phyloP scores from a whole-genome alignment of 768 basidiomycete species.

The Daedalea quercina region DNA sequence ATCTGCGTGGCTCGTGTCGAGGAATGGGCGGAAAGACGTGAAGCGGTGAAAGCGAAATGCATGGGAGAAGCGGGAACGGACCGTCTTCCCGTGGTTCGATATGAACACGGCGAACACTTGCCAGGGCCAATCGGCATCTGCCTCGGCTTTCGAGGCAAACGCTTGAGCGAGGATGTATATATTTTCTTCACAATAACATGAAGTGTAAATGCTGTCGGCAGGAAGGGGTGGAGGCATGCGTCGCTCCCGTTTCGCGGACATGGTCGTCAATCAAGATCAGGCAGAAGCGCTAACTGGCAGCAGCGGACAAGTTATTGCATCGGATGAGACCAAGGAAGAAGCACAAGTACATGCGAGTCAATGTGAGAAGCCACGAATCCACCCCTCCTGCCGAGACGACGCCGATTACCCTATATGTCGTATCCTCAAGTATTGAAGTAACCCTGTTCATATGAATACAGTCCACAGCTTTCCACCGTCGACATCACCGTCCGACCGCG shows the following conservation, averaged over 20 bases:
- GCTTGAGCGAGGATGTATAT: constrained; percentile 49
- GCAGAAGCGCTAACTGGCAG: neutral
- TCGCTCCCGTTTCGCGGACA: neutral
- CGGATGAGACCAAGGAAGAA: neutral
- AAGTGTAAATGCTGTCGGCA: constrained; percentile 41
- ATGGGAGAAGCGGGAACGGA: constrained; percentile 22
- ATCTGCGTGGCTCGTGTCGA: neutral
- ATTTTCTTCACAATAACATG: constrained; percentile 70
- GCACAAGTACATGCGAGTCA: neutral
- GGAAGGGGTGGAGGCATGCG: constrained; percentile 26
- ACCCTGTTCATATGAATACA: neutral
- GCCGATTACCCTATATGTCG: constrained; percentile 1
- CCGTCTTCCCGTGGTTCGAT: constrained; percentile 55
- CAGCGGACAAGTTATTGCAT: neutral
- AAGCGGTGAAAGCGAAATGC: neutral
- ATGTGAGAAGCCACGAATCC: constrained; percentile 2
- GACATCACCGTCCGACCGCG: neutral
- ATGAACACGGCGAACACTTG: constrained; percentile 53
- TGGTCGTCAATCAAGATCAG: neutral
- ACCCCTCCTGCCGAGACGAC: neutral
- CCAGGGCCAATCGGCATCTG: constrained; percentile 29
- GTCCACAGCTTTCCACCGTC: neutral
- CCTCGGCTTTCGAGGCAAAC: constrained; percentile 22
- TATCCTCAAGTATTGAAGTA: neutral
- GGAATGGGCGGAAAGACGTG: neutral